These are phyloP conservation scores for Ascochyta viciae-villosae DNA, from an alignment of 2,329 filamentous ascomycete species.

Conservation along the genomic window DNA sequence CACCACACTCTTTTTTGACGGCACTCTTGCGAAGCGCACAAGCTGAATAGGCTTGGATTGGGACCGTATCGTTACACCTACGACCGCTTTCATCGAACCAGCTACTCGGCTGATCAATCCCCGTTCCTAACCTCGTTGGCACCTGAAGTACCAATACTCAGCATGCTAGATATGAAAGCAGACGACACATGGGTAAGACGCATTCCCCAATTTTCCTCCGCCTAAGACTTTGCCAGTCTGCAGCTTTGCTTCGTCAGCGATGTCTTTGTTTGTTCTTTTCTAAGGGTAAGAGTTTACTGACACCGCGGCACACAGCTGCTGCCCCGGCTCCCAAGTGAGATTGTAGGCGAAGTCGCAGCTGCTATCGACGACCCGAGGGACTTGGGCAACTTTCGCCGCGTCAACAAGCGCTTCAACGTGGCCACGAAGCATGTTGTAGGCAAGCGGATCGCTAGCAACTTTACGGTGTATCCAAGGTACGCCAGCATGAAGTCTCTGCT, in stretches of 20 bases:
- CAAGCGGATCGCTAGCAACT: background rate
- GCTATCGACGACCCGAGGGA: background rate
- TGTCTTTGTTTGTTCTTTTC: background rate
- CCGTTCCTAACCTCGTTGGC: background rate
- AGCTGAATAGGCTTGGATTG: background rate
- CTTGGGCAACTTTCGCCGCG: conserved; percentile 11
- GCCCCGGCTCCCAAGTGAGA: conserved; percentile 5
- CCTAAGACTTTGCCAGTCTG: conserved; percentile 3
- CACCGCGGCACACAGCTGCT: conserved; percentile 1
- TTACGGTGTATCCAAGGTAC: conserved; percentile 13
- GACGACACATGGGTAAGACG: conserved; percentile 1
- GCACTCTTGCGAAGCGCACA: background rate
- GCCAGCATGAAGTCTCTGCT: conserved; percentile 4
- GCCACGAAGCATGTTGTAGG: background rate
- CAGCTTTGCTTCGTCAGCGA: too few species aligned
- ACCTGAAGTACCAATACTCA: too few species aligned
- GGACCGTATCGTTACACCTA: background rate
- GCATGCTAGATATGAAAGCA: conserved; percentile 2
- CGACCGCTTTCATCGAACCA: background rate
- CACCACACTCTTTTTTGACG: conserved; percentile 9
- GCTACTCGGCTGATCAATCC: background rate
- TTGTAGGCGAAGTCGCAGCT: conserved; percentile 1
- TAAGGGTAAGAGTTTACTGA: conserved; percentile 2
- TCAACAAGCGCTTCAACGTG: conserved; percentile 1
- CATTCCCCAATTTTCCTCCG: background rate